phyloP scores from a whole-genome alignment of 768 basidiomycete genomes.

The Leccinum truebloodii region DNA sequence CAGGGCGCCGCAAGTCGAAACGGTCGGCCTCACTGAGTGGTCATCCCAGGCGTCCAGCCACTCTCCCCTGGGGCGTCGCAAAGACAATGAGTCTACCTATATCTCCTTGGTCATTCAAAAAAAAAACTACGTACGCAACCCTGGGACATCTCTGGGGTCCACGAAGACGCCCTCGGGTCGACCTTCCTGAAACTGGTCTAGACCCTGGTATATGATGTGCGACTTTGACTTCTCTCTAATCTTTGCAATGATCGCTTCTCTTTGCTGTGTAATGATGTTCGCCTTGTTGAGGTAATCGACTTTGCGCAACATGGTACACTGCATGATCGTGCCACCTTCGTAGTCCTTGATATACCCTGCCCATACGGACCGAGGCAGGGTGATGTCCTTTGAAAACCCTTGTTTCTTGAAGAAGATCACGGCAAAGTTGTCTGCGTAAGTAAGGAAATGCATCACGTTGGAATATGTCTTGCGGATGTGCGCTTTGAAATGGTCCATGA shows the following conservation, averaged over 20 bases:
- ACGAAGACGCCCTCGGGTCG: slow-evolving; percentile 50
- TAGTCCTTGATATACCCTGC: slow-evolving; percentile 99
- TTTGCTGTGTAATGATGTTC: slow-evolving; percentile 74
- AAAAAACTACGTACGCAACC: slow-evolving; percentile 59
- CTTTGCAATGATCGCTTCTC: slow-evolving; percentile 86
- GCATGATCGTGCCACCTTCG: slow-evolving; percentile 99
- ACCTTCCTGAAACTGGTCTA: slow-evolving; percentile 72
- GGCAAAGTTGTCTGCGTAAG: slow-evolving; percentile 98
- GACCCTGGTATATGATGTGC: slow-evolving; percentile 81
- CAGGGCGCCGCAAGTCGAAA: not conserved
- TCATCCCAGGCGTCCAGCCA: slow-evolving; percentile 89
- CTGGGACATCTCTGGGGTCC: slow-evolving; percentile 82
- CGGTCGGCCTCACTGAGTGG: slow-evolving; percentile 54
- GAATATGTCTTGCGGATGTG: slow-evolving; percentile 85
- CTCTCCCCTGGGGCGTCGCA: slow-evolving; percentile 63
- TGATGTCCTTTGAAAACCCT: slow-evolving; percentile 97
- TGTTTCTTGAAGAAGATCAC: slow-evolving; percentile 99
- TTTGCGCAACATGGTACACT: slow-evolving; percentile 92
- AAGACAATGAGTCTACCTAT: not conserved
- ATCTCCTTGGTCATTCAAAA: slow-evolving; percentile 1
- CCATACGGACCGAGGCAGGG: slow-evolving; percentile 88
- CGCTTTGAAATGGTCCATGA: slow-evolving; percentile 98
- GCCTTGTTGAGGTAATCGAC: slow-evolving; percentile 86
- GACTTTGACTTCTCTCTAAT: slow-evolving; percentile 85
- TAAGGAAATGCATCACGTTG: slow-evolving; percentile 90